Evolutionary conservation across 345 rosid species (phyloP).

Genomic region (Reutealis trisperma): DNA sequence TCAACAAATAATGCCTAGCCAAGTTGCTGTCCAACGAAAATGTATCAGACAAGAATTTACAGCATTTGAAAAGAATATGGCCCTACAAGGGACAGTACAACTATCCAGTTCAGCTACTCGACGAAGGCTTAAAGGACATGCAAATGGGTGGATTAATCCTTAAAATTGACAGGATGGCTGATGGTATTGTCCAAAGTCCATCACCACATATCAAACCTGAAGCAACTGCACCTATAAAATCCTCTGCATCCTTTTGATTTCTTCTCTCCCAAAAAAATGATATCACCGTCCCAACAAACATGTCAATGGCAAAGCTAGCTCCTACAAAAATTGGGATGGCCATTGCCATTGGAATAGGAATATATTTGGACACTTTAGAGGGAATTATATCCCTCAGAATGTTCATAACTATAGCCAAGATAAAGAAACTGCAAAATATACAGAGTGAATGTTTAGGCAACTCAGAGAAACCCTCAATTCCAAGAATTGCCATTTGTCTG

Average conservation of each 20-base stretch:
- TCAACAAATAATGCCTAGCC: background rate
- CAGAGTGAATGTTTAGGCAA: slow-evolving; percentile 69
- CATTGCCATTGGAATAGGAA: slow-evolving; percentile 85
- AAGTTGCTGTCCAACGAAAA: background rate
- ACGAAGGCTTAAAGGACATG: slow-evolving; percentile 75
- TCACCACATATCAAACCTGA: slow-evolving; percentile 87
- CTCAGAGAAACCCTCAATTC: slow-evolving; percentile 65
- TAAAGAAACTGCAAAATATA: slow-evolving; percentile 61
- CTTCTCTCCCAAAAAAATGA: slow-evolving; percentile 63
- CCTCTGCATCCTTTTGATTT: slow-evolving; percentile 62
- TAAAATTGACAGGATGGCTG: slow-evolving; percentile 71
- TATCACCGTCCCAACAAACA: slow-evolving; percentile 73
- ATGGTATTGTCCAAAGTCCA: slow-evolving; percentile 84
- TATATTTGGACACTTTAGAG: slow-evolving; percentile 51
- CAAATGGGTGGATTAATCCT: slow-evolving; percentile 83
- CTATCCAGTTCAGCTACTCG: slow-evolving; percentile 28
- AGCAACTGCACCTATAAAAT: slow-evolving; percentile 72
- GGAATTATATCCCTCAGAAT: slow-evolving; percentile 64
- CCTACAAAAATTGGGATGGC: slow-evolving; percentile 80
- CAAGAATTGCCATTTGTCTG: slow-evolving; percentile 80
- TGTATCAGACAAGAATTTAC: background rate
- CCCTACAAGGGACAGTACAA: background rate
- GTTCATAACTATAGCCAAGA: slow-evolving; percentile 55
- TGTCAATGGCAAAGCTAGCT: slow-evolving; percentile 79
- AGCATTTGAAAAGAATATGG: background rate